A percentile compares a stretch with the other conserved stretches of the same genome.
Evolutionary conservation across 345 rosid species (phyloP).

Genomic region (Lagerstroemia speciosa): DNA sequence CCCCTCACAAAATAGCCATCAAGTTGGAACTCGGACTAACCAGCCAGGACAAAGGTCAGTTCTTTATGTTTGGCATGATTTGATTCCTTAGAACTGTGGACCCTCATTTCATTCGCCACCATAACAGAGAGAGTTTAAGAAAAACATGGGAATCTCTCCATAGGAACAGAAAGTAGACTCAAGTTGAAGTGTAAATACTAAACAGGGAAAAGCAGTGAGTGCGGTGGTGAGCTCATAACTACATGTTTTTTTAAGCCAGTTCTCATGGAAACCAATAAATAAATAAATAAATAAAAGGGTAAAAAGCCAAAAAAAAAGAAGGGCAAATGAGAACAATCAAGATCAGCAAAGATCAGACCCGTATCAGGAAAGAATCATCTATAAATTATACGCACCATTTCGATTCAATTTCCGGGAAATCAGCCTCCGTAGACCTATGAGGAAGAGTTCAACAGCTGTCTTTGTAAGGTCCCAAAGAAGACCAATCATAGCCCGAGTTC

Average conservation of each 20-base stretch:
- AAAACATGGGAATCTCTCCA: background rate
- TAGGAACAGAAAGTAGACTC: background rate
- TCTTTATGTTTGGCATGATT: background rate
- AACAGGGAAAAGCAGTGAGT: background rate
- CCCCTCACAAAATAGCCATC: too few species aligned
- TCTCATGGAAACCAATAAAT: background rate
- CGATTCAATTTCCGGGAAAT: background rate
- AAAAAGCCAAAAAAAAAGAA: background rate
- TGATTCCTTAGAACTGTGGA: background rate
- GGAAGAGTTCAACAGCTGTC: background rate
- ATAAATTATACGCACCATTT: background rate
- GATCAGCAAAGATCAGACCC: background rate
- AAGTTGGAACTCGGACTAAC: background rate
- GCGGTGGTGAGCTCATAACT: background rate
- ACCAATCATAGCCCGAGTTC: constrained; percentile 15
- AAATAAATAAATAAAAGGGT: background rate
- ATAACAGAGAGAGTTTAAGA: background rate
- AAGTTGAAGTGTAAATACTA: background rate
- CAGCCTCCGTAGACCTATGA: background rate
- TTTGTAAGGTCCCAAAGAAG: constrained; percentile 5
- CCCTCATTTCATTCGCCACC: background rate
- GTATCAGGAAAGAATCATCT: background rate
- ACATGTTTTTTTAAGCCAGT: background rate
- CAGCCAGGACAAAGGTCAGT: background rate
- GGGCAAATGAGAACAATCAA: background rate